A percentile compares a stretch with the other conserved stretches of the same genome.
These are phyloP conservation scores for Trichoderma sp. DNA, from an alignment of 2,329 filamentous ascomycete genomes.

Conservation along the genomic window DNA sequence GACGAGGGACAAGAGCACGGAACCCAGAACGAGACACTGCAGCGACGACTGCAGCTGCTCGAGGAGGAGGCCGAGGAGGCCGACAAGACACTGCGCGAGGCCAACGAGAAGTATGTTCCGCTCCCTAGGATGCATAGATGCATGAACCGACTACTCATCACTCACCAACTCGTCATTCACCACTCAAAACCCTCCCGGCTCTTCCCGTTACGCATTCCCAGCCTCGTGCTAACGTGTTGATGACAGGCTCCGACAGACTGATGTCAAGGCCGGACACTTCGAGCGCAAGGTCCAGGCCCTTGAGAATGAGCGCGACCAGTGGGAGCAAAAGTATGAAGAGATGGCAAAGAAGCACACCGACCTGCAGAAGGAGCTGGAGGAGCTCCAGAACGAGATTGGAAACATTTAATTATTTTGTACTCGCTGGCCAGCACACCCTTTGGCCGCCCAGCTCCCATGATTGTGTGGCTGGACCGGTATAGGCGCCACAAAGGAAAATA, in stretches of 20 bases:
- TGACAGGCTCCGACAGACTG: slow-evolving; percentile 89
- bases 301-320: slow-evolving; percentile 85
- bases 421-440: slow-evolving; percentile 15
- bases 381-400: slow-evolving; percentile 87
- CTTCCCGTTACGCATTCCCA: not conserved
- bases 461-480: slow-evolving; percentile 2
- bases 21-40: slow-evolving; percentile 86
- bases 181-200: not conserved
- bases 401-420: slow-evolving; percentile 74
- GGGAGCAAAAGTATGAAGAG: slow-evolving; percentile 98
- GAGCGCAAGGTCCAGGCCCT: slow-evolving; percentile 98
- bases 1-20: slow-evolving; percentile 79
- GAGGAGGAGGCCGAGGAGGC: slow-evolving; percentile 97
- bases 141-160: too few species aligned
- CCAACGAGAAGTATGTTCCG: slow-evolving; percentile 88
- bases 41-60: slow-evolving; percentile 88
- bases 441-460: not conserved
- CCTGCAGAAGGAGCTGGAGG: slow-evolving; percentile 85
- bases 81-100: slow-evolving; percentile 93
- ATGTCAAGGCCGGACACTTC: slow-evolving; percentile 98
- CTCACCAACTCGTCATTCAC: too few species aligned
- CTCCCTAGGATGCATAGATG: not conserved
- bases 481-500: not conserved
- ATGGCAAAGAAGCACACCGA: slow-evolving; percentile 84
- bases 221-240: not conserved